Base-by-base conservation (phyloP, 257 asterid species). In the Buddleja alternifolia region DNA sequence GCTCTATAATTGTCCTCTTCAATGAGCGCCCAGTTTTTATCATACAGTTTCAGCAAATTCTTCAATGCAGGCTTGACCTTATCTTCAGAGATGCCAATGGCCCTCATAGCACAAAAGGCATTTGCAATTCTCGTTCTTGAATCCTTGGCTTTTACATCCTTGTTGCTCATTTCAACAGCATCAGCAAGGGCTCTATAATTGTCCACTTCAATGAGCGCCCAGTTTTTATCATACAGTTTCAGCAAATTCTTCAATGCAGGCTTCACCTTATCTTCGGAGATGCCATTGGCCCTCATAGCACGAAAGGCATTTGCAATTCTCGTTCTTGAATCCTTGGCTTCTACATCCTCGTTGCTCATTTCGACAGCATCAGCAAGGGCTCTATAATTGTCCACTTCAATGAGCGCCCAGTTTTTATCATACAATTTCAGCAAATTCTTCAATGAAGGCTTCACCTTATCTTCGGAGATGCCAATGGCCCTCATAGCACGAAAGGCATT, bases 81-180 rank as follows among this genome's bases (percentile, higher is more conserved):
- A 14, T 25, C 78, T 67, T 78, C 80, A 6, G 83, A 2, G 56
- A 92, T 87, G 15, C 90, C 96, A 50, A 89, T 42, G 20, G 8
- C 79, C 81, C 75, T 80, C 96, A 92, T 92, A 63, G 96, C 93
- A 62, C 75, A 81, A 73, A 85, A 84, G 75, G 96, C 97, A 60
- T 47, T 71, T 15, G 14, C 69, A 61, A 82, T 86, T 77, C 73
- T 86, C 23, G 70, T 62, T 69, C 75, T 90, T 21, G 79, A 63
- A 9, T 83, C 81, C 85, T 81, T 69, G 67, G 34, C 34, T 29
- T 29, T 29, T 29, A 29, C 34, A 29, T 29, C 34, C 34, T 2
- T 29, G 34, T 29, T 29, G 5, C 34, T 29, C 34, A 29, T 29
- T n/a, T n/a, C n/a, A 29, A 29, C 34, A 29, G 34, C 34, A 29